Evolutionary conservation across 2,329 filamentous ascomycete genomes (phyloP).

Genomic region (Calcarisporium arbuscula): DNA sequence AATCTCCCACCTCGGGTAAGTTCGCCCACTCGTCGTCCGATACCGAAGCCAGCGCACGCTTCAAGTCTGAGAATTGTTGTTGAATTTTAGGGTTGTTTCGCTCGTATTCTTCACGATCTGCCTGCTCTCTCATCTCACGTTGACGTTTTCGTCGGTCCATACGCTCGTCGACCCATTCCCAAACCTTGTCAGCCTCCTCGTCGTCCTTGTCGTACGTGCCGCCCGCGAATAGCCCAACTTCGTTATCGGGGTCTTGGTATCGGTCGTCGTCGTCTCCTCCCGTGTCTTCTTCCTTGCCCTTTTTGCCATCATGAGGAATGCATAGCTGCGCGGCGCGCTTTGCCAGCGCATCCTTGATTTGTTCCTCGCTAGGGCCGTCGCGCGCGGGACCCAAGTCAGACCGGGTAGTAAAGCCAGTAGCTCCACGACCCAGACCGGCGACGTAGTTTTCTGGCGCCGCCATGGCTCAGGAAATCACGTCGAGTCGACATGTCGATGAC

Average conservation of each 20-base stretch:
- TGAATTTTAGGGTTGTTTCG: conserved; percentile 97
- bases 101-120: conserved; percentile 93
- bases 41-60: conserved; percentile 79
- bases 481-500: conserved; percentile 48
- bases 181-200: conserved; percentile 94
- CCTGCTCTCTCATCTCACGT: conserved; percentile 90
- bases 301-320: conserved; percentile 59
- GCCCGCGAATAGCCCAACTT: conserved; percentile 89
- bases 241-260: conserved; percentile 95
- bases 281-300: conserved; percentile 61
- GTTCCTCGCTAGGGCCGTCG: conserved; percentile 93
- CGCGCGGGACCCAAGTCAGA: conserved; percentile 93
- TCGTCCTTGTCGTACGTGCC: conserved; percentile 97
- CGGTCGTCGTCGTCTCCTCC: conserved; percentile 72
- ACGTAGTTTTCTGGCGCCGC: conserved; percentile 84
- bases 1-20: conserved; percentile 89
- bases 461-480: conserved; percentile 82
- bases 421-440: conserved; percentile 92
- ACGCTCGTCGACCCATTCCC: conserved; percentile 90
- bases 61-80: conserved; percentile 94
- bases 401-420: conserved; percentile 94
- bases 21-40: conserved; percentile 96
- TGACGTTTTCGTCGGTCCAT: conserved; percentile 87
- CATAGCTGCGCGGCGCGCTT: conserved; percentile 87
- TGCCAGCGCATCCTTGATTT: conserved; percentile 95